Conservation (phyloP, 2,329 filamentous ascomycete genomes). For the Periconia digitata region DNA sequence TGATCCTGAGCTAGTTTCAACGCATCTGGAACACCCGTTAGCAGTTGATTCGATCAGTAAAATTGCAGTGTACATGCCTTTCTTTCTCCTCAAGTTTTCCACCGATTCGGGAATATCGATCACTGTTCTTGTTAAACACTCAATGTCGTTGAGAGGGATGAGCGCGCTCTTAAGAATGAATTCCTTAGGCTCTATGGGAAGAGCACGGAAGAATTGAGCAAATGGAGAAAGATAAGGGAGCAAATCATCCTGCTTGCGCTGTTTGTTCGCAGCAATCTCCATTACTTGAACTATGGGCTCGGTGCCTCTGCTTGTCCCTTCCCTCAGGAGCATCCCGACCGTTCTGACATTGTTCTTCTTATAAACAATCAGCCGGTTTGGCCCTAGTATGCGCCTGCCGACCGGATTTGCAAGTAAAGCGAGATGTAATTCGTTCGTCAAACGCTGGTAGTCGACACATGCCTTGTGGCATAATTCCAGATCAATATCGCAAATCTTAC, state of each 20-base stretch:
- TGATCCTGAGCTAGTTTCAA: conserved; percentile 66
- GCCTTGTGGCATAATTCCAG: conserved; percentile 81
- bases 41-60: background rate
- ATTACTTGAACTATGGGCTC: conserved; percentile 75
- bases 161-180: conserved; percentile 69
- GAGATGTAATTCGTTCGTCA: conserved; percentile 80
- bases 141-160: conserved; percentile 75
- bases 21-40: conserved; percentile 42
- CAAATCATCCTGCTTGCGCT: conserved; percentile 78
- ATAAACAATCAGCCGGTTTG: conserved; percentile 79
- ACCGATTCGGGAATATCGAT: conserved; percentile 54
- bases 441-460: conserved; percentile 73
- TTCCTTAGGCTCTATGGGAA: conserved; percentile 68
- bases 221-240: conserved; percentile 79
- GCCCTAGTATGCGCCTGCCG: conserved; percentile 75
- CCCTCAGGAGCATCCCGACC: conserved; percentile 75
- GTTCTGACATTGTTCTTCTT: conserved; percentile 80
- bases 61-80: conserved; percentile 41
- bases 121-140: conserved; percentile 76
- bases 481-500: conserved; percentile 76
- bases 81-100: conserved; percentile 49
- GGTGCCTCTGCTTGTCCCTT: conserved; percentile 68
- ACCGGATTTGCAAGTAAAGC: conserved; percentile 77
- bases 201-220: conserved; percentile 64
- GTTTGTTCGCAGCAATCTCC: conserved; percentile 70